Base-by-base conservation (phyloP, 2,329 filamentous ascomycete species). In the Alternaria hordeiaustralica region DNA sequence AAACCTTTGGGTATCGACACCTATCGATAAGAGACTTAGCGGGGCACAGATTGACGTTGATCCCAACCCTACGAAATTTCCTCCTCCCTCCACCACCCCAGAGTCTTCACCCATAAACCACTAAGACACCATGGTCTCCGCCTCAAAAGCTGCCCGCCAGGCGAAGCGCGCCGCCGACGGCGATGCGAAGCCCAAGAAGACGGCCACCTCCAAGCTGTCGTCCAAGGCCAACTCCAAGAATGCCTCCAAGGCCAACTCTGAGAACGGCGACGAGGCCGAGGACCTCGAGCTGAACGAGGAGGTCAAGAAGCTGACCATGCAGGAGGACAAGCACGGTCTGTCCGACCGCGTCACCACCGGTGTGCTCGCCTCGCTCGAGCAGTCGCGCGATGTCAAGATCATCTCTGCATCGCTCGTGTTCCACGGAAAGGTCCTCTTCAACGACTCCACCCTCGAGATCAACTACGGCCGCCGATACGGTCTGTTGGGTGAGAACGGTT, bases 281-380 rank as follows among this genome's bases (percentile, higher is more conserved):
- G 88, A 90, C 68, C 91, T 90, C 60, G 78, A 78, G 43, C 86
- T 89, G 64, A 87, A 86, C 73, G 88, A 90, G 73, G 93, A 95
- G 85, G 90, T 97, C 70, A 92, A 94, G 85, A 94, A 94, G 80
- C 87, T 99, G 71, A 90, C 92, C 47, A 87, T 94, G 58, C 96
- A 99, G 85, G 92, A 97, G 87, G 96, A 99, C 84, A 92, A 97
- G 84, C 89, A 97, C 80, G 96, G 96, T 78, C 87, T 99, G 70
- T 98, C 96, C 13, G 96, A 99, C 83, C 92, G 96, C 82, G 96
- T 99, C 81, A 99, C 96, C 65, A 99, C 96, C 65, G 96, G 96
- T 88, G 96, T 99, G 60, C 86, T 99, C 67, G 87, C 94, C 41
- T 99, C 96, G 47, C 89, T 95, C 68, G 83, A 88, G 68, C 87